Evolutionary conservation across 2,329 filamentous ascomycete genomes (phyloP).

Genomic region (Hymenoscyphus fraxineus): DNA sequence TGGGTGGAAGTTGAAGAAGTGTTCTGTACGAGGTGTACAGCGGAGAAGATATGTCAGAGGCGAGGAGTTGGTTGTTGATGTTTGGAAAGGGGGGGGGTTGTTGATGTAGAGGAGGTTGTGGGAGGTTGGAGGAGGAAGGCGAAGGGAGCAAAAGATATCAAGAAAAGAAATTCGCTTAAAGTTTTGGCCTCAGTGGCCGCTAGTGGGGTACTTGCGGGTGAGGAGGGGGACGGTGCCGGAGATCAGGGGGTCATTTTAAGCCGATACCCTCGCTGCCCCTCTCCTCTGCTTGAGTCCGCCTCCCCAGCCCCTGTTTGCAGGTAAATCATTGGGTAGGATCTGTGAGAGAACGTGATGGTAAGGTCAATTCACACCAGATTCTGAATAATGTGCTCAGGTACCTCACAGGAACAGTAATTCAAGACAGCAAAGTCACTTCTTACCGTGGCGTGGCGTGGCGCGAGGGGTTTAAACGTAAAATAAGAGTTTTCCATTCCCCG

Average conservation of each 20-base stretch:
- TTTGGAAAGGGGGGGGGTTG: neutral
- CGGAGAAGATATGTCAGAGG: neutral
- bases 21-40: slow-evolving; percentile 6
- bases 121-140: neutral
- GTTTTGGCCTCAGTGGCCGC: slow-evolving; percentile 2
- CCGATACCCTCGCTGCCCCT: neutral
- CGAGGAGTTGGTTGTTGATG: neutral
- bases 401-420: neutral
- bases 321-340: neutral
- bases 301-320: neutral
- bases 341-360: neutral
- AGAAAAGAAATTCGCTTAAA: slow-evolving; percentile 4
- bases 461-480: neutral
- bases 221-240: neutral
- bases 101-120: neutral
- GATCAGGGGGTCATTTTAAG: neutral
- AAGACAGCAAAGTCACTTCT: neutral
- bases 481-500: neutral
- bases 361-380: neutral
- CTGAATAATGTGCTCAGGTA: too few relatives aligned
- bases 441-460: neutral
- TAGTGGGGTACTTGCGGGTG: neutral
- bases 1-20: slow-evolving; percentile 1
- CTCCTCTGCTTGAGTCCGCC: neutral
- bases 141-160: neutral